Percentiles rank a stretch among this genome's conserved stretches.
phyloP scores from a whole-genome alignment of 257 asterid genomes.

The Leptodermis oblonga region DNA sequence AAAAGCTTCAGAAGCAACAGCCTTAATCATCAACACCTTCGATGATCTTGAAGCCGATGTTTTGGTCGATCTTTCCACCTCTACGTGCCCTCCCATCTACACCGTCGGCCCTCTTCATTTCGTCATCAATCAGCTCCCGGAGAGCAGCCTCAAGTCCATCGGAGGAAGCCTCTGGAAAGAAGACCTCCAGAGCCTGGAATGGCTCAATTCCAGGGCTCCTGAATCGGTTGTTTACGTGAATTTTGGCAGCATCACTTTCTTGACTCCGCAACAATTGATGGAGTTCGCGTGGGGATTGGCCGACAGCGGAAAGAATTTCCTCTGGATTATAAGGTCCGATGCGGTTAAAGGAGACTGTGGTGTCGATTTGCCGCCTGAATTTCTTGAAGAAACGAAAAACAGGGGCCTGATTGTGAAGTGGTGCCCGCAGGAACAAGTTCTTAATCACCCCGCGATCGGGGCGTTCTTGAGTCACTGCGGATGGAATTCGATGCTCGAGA shows the following conservation, averaged over 20 bases:
- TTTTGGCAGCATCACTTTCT: conserved; percentile 37
- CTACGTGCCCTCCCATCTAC: conserved; percentile 39
- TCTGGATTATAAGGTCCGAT: conserved; percentile 41
- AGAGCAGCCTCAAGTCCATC: conserved; percentile 12
- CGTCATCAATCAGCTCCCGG: conserved; percentile 19
- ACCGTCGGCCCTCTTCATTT: conserved; percentile 37
- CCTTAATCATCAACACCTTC: conserved; percentile 36
- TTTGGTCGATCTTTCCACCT: conserved; percentile 17
- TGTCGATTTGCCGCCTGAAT: conserved; percentile 16
- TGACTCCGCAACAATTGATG: conserved; percentile 18
- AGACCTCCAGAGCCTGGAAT: conserved; percentile 31
- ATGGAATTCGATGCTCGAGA: conserved; percentile 41
- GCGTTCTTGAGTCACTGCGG: conserved; percentile 42
- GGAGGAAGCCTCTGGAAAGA: conserved; percentile 34
- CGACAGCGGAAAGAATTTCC: conserved; percentile 24
- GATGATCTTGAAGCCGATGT: conserved; percentile 31
- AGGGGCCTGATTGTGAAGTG: conserved; percentile 30
- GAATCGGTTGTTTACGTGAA: conserved; percentile 41
- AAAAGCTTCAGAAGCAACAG: conserved; percentile 32
- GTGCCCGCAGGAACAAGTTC: conserved; percentile 40
- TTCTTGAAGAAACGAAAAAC: conserved; percentile 18
- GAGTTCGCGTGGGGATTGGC: conserved; percentile 48
- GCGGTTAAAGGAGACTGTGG: conserved; percentile 18
- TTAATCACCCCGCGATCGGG: conserved; percentile 31
- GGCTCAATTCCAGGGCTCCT: conserved; percentile 30